These are phyloP conservation scores for Lactarius sanguifluus DNA, from an alignment of 768 basidiomycete genomes.

Conservation along the genomic window DNA sequence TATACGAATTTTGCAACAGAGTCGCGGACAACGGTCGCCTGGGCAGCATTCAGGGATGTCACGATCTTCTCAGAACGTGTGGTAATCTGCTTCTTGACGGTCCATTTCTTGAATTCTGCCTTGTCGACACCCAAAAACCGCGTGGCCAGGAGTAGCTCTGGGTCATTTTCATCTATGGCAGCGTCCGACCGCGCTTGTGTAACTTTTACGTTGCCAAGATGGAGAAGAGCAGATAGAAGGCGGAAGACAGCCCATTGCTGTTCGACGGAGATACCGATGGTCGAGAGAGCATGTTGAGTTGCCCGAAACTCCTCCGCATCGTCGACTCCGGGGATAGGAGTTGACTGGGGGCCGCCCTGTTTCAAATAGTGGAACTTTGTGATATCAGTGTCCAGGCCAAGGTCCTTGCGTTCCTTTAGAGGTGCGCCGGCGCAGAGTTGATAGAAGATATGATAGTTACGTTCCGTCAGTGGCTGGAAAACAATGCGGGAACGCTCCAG, in stretches of 20 bases:
- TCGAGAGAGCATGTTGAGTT: constrained; percentile 93
- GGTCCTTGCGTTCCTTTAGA: constrained; percentile 90
- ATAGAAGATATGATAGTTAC: constrained; percentile 99
- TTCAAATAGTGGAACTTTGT: constrained; percentile 89
- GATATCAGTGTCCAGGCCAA: constrained; percentile 84
- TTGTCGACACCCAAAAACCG: constrained; percentile 88
- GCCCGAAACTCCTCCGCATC: constrained; percentile 93
- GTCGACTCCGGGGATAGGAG: constrained; percentile 89
- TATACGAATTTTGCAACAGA: constrained; percentile 99
- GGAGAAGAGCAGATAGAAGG: constrained; percentile 87
- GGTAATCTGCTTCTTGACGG: constrained; percentile 93
- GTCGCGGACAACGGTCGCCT: constrained; percentile 92
- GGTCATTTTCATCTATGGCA: constrained; percentile 77
- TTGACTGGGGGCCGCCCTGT: constrained; percentile 87
- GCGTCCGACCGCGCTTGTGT: constrained; percentile 80
- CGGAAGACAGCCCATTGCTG: constrained; percentile 99
- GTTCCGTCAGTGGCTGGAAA: constrained; percentile 94
- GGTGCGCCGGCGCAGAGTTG: constrained; percentile 98
- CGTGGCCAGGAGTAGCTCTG: constrained; percentile 76
- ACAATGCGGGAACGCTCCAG: constrained; percentile 96
- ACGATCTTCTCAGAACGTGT: constrained; percentile 96
- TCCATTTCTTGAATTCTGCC: constrained; percentile 98
- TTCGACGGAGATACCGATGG: constrained; percentile 96
- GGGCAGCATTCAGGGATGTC: constrained; percentile 77
- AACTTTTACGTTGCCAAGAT: constrained; percentile 97